Evolutionary conservation across 2,329 filamentous ascomycete species (phyloP), one percentile per base, ranked within the genome.

Genomic region (Phaeosphaeriaceae sp.): DNA sequence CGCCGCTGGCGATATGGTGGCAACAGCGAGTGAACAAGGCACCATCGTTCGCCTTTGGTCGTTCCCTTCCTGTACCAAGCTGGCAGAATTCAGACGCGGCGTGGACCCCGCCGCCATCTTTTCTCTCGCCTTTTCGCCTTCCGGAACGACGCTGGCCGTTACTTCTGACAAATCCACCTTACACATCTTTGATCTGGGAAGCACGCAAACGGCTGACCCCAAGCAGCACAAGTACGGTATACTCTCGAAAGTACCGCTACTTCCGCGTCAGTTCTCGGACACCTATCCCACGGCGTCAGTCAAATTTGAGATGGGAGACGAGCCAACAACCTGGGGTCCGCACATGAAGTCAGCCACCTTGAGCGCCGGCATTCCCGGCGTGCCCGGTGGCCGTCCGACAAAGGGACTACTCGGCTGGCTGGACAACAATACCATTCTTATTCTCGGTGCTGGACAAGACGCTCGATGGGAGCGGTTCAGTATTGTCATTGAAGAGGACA

Each of bases 141-240:
- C 89, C 0, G 91, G 90, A 51, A 86, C 85, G 45, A 85, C 93
- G 72, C 84, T 98, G 11, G 95, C 95, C 24, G 94, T 93, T 61
- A 98, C 94, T 1, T 97, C 93, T 1, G 95, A 99, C 82, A 99
- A 98, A 79, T 93, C 92, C 6, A 99, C 93, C 0, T 83, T 99
- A 11, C 95, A 99, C 78, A 86, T 99, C 40, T 99, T 97, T 73
- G 93, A 98, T 71, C 84, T 97, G 11, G 54, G 56, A 2, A 52
- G 48, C 7, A 36, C 61, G 5, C 48, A 60, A 9, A 36, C 51
- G 40, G 31, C 24, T 1, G 68, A 74, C 45, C 58, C 66, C 13
- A 65, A 71, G 47, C 65, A 64, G 25, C 71, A 76, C 70, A 94
- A 93, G 81, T 97, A 92, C 91, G 93, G 92, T 1, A 85, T 96